These are phyloP conservation scores for Meripilus lineatus DNA, from an alignment of 1,284 basidiomycete species.

Conservation along the genomic window DNA sequence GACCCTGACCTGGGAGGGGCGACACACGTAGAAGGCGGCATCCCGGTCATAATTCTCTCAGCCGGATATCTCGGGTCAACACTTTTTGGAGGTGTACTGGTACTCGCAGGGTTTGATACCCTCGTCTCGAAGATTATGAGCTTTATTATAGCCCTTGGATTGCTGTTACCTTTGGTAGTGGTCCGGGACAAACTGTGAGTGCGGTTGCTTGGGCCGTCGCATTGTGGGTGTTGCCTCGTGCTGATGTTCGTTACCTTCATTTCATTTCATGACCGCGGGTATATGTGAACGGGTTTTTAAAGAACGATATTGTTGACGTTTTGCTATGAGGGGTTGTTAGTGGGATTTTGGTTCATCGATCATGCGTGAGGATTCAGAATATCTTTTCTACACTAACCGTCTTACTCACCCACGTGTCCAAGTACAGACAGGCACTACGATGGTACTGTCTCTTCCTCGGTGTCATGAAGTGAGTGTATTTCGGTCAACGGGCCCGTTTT, in stretches of 20 bases:
- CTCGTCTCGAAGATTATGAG: conserved; percentile 78
- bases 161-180: conserved; percentile 69
- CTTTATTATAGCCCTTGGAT: conserved; percentile 72
- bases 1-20: conserved; percentile 79
- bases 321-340: conserved; percentile 67
- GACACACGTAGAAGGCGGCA: conserved; percentile 71
- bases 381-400: conserved; percentile 3
- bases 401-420: conserved; percentile 1
- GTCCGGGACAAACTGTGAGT: conserved; percentile 78
- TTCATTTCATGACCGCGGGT: background rate
- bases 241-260: background rate
- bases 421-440: conserved; percentile 51
- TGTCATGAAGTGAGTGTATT: conserved; percentile 68
- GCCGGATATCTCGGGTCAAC: conserved; percentile 79
- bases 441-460: conserved; percentile 83
- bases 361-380: conserved; percentile 54
- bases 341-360: conserved; percentile 83
- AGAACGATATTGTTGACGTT: conserved; percentile 77
- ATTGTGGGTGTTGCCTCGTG: background rate
- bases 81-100: conserved; percentile 71
- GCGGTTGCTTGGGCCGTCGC: background rate
- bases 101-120: conserved; percentile 75
- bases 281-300: no score
- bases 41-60: conserved; percentile 61
- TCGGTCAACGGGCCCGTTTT: background rate